Evolutionary conservation across 805 yeast genomes (phyloP), one percentile per base, ranked within the genome.

Genomic region (Candida nemodendra): DNA sequence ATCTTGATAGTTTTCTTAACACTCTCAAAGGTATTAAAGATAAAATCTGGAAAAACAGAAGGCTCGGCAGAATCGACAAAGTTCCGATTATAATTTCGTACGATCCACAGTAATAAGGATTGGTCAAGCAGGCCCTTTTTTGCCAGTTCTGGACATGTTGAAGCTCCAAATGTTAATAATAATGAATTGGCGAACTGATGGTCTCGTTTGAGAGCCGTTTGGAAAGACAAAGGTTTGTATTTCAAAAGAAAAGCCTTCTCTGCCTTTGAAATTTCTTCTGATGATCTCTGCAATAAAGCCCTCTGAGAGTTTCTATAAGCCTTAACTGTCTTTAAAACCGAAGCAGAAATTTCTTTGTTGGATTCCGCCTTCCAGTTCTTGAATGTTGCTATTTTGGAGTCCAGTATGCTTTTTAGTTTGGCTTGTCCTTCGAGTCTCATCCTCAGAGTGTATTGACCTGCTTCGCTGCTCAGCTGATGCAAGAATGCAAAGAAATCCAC

Each of bases 391-490:
- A 71, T 40, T 48, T 82, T 82, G n/a, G 74, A 61, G 17, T 67
- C 69, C 9, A 83, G 46, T 2, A 85, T 77, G 9, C 63, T 51
- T 17, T 71, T 59, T 26, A 83, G 52, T 47, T 79, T 76, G 44
- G 72, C 71, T 21, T 79, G 53, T 0, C 89, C 90, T 33, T 81
- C 82, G 9, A 84, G 57, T 34, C 69, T 60, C 72, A 76, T 74
- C 53, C 90, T 68, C 26, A 74, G 53, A 0, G 79, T 73, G 18
- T 71, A 53, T 2, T 50, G 47, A 6, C 44, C 46, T 13, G 31
- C 44, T 42, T 84, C 90, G 53, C 78, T 71, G 2, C 56, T 54
- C 30, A 71, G 59, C 43, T 70, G 75, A 5, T 75, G 74, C 13
- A 83, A 51, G 45, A 61, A 72, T 18, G 78, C 77, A 56, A 82